Base-by-base conservation (phyloP, 2,329 filamentous ascomycete genomes). In the Colletotrichum orbiculare region DNA sequence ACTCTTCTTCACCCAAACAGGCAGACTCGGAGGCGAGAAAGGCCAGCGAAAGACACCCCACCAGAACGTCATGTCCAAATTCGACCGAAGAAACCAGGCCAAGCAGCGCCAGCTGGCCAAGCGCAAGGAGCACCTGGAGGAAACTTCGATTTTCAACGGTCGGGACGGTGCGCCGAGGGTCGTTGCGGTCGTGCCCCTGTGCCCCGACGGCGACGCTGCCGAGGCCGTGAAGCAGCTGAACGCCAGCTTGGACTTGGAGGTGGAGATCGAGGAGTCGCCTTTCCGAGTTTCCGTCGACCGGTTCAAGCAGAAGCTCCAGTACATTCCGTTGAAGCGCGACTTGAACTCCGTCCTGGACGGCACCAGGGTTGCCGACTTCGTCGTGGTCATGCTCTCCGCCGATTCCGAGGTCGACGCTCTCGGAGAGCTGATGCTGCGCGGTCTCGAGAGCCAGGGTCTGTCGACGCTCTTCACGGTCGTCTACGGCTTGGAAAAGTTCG, bases 21-120 rank as follows among this genome's bases (percentile, higher is more conserved):
- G 94, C 75, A 96, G 96, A 78, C 86, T 95, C 60, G 67, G 67
- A 45, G 82, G 87, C 73, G 92, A 97, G 74, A 88, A 85, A 72
- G 90, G 90, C 67, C 83, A 84, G 72, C 89, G 95, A 74, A 96
- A 93, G 78, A 97, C 95, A 13, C 93, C 93, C 60, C 93, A 97
- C 77, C 96, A 99, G 77, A 93, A 97, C 81, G 88, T 97, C 80
- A 95, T 97, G 92, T 97, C 94, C 64, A 99, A 98, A 80, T 87
- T 99, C 77, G 94, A 97, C 79, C 91, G 96, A 66, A 90, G 93
- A 72, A 98, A 99, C 78, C 93, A 97, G 82, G 92, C 93, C 71
- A 95, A 95, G 78, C 96, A 99, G 83, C 89, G 91, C 77, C 92
- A 95, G 73, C 82, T 91, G 67, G 84, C 89, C 71, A 97, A 98